These are phyloP conservation scores for Curvularia hawaiiensis DNA, from an alignment of 2,329 filamentous ascomycete genomes.

Conservation along the genomic window DNA sequence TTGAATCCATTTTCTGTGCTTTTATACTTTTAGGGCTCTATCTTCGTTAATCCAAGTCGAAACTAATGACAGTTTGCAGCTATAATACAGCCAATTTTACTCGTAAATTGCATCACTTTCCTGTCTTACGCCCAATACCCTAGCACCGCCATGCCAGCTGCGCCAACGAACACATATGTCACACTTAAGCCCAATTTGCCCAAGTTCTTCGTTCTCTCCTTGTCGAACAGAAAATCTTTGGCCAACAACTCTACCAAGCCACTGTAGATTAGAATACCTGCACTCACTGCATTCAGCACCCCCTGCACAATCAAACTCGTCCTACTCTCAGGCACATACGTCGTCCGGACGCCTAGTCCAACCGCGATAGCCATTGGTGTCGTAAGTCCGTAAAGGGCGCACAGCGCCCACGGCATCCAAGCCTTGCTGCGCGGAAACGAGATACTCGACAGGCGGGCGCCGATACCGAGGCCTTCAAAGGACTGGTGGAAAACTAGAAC, in stretches of 20 bases:
- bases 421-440: background rate
- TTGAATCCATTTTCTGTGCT: too few species aligned
- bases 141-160: constrained; percentile 6
- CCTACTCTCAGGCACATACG: constrained; percentile 6
- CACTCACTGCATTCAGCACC: constrained; percentile 9
- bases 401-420: constrained; percentile 11
- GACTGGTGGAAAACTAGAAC: constrained; percentile 10
- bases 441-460: constrained; percentile 7
- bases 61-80: too few species aligned
- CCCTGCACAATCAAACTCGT: constrained; percentile 5
- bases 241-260: constrained; percentile 9
- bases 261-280: constrained; percentile 8
- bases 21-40: background rate
- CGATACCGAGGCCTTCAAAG: constrained; percentile 7
- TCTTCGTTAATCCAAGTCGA: background rate
- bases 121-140: constrained; percentile 6
- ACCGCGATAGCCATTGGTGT: constrained; percentile 6
- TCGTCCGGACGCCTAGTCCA: constrained; percentile 4
- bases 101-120: background rate
- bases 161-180: constrained; percentile 7
- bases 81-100: too few species aligned
- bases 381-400: constrained; percentile 4
- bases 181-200: background rate
- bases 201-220: constrained; percentile 5
- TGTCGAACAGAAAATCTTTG: constrained; percentile 11